Base-by-base conservation (phyloP, 139 green algal species). In the Chlorella sp. region DNA sequence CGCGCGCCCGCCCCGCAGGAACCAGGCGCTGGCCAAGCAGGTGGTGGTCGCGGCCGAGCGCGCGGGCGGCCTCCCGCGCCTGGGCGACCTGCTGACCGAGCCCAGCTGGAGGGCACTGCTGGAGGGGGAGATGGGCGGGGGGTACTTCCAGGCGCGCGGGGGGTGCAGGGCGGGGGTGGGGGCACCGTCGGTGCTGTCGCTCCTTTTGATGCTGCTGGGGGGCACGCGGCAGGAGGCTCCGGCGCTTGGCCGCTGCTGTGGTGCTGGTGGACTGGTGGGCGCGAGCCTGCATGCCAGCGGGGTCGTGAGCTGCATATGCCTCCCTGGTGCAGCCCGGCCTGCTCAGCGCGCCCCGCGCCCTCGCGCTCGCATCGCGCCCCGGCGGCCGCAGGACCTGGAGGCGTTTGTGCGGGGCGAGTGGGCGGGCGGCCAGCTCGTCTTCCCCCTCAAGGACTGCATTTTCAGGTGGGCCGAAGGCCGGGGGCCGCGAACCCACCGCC, bases 351-450 rank as follows among this genome's bases (percentile, higher is more conserved):
- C 9, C 51, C 48, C 6, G 19, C 27, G 48, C 48, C 9, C 6
- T 5, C 9, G 4, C 7, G 19, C 8, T 21, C 27, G 48, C 48
- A 56, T 17, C 3, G 19, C 7, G 9, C 9, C 60, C 38, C 38
- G 15, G 25, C 31, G 3, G 19, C n/a, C n/a, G n/a, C n/a, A n/a
- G 53, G 12, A 85, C 61, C 79, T 94, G 56, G 61, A 93, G 70
- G 55, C 35, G 0, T 97, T 94, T 80, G 71, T 97, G 59, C 23
- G 82, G 6, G 25, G 38, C 1, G 89, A 97, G 77, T 96, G 90
- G 91, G 60, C 72, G 4, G 76, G 69, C 25, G 59, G 55, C 3
- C 77, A 83, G 40, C 74, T 74, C 11, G 80, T 98, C 3, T 98
- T 91, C 77, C 95, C 95, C 0, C 85, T 91, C 2, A 78, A 85